Evolutionary conservation across 2,329 filamentous ascomycete species (phyloP), one percentile per base, ranked within the genome.

Genomic region (Colletotrichum sp.): DNA sequence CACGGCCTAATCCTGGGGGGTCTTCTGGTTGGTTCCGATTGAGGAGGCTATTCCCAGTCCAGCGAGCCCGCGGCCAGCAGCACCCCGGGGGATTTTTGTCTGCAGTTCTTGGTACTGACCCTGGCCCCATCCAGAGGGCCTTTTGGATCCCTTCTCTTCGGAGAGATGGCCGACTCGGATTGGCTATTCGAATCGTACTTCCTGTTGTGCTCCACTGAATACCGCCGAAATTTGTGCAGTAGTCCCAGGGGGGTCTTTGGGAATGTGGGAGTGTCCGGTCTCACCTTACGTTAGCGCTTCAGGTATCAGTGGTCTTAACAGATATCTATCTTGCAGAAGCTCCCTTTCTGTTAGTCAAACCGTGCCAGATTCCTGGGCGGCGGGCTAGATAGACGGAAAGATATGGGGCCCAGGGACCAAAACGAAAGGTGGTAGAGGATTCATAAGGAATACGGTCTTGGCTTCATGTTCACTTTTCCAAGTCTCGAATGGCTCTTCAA

Each of bases 51-150:
- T 73, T 44, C 74, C 74, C 34, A 15, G 74, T 73, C 60, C 28
- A 67, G 70, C 25, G 28, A 55, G 44, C 12, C 22, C 25, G 22
- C 30, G 65, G 48, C 61, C 30, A 55, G 15, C 66, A 44, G 52
- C 66, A 75, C 32, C 74, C 74, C 66, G 66, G 74, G 72, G 74
- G 71, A 76, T 75, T 76, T 76, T 76, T 76, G 74, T 75, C 63
- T 71, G 74, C 74, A 76, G 71, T 70, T 68, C 74, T 76, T 76
- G 74, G 74, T 73, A 73, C 39, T 44, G 63, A 27, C 32, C 30
- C 39, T 44, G 63, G 27, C 44, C 30, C 72, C 72, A 72, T 75
- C 27, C 36, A 13, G 60, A 68, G 69, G 61, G 9, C 61, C 72
- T 67, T 75, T 67, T 72, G 71, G 68, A 63, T 57, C 55, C 57